Base-by-base conservation (phyloP, 1,284 basidiomycete species). In the Earliella scabrosa region DNA sequence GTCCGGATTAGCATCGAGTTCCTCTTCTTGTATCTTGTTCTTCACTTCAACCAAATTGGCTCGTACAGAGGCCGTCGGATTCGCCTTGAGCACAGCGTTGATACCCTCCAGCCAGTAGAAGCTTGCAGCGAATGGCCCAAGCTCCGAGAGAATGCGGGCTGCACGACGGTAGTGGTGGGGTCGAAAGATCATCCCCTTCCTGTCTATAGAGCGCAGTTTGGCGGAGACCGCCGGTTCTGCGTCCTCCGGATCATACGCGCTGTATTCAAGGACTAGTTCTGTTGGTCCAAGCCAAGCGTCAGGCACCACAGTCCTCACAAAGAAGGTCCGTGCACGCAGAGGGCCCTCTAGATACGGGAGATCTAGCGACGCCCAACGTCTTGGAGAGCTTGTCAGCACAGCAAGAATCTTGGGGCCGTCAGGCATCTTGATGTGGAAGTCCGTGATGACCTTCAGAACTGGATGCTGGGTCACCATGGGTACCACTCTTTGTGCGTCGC, bases 71-170 rank as follows among this genome's bases (percentile, higher is more conserved):
- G n/a, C 35, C 40, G 6, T 2, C 23, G 13, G 34, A 24, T 13
- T 18, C 32, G 20, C 27, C 44, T 35, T 54, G 52, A 60, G 16
- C 2, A 60, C 45, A 45, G 47, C 74, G 51, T 75, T 77, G 47
- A 81, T 64, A 20, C 78, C 77, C 39, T 76, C 76, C 59, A 82
- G 77, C 87, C 86, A 90, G 50, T 86, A 73, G 36, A 88, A 71
- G 63, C 90, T 86, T 41, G 82, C 78, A 46, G 85, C 87, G 60
- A 83, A 89, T 26, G 77, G 61, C 7, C 88, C 88, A 38, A 90
- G 66, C 63, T 87, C 81, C 23, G 69, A 63, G 32, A 81, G 67
- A 20, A 77, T 77, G 57, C 73, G 68, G 29, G 74, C 75, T 13
- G 85, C 81, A 40, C 76, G 73, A 44, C 67, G 73, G 64, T 82